These are phyloP conservation scores for Vicia villosa DNA, from an alignment of 306 rosid genomes.

Conservation along the genomic window DNA sequence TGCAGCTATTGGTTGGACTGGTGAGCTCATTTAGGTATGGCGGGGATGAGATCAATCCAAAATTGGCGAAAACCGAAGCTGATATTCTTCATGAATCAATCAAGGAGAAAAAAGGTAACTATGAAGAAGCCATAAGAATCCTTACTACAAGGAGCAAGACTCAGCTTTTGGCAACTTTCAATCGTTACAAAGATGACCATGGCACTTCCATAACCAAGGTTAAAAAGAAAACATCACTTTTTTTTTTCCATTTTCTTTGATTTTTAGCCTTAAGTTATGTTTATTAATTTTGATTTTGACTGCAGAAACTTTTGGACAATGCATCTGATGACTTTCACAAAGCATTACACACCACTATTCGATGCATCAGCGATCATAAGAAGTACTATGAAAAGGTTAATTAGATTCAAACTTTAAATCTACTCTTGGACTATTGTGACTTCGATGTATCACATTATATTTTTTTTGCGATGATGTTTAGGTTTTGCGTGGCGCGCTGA, in stretches of 20 bases:
- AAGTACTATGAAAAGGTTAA: constrained; percentile 75
- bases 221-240: not conserved
- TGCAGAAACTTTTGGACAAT: constrained; percentile 53
- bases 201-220: constrained; percentile 72
- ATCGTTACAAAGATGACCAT: constrained; percentile 56
- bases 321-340: constrained; percentile 42
- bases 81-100: constrained; percentile 63
- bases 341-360: constrained; percentile 59
- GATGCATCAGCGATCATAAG: constrained; percentile 60
- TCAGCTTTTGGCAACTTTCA: constrained; percentile 52
- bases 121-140: constrained; percentile 72
- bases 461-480: not conserved
- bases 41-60: constrained; percentile 51
- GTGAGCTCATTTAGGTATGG: constrained; percentile 53
- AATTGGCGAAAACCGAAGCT: constrained; percentile 58
- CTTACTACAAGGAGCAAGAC: constrained; percentile 72
- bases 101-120: constrained; percentile 53
- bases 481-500: constrained; percentile 64
- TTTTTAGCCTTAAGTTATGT: not conserved
- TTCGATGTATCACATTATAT: not conserved
- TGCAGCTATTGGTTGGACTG: constrained; percentile 60
- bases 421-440: not conserved
- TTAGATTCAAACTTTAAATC: constrained; percentile 12
- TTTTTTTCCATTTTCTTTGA: not conserved
- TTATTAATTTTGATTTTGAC: not conserved